Conservation (phyloP, 768 basidiomycete species). For the Tricholoma saponaceum region DNA sequence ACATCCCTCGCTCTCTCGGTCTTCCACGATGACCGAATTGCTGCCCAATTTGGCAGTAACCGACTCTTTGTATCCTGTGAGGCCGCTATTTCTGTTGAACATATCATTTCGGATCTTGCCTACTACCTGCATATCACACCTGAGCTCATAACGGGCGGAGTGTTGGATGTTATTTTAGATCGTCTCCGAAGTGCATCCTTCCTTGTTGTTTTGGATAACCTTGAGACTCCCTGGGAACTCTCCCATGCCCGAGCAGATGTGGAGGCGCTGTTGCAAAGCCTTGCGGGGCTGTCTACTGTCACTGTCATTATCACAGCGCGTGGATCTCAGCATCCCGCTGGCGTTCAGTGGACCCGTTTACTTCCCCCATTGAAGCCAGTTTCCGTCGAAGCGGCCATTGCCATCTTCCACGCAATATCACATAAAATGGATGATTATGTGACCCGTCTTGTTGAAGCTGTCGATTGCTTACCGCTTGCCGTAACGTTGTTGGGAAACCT, state of each 20-base stretch:
- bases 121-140: conserved; percentile 11
- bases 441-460: conserved; percentile 20
- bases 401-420: conserved; percentile 21
- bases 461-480: conserved; percentile 30
- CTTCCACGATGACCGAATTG: conserved; percentile 18
- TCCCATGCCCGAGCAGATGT: conserved; percentile 17
- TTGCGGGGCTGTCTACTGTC: conserved; percentile 14
- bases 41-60: conserved; percentile 10
- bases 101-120: conserved; percentile 19
- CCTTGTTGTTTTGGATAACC: conserved; percentile 3
- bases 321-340: conserved; percentile 24
- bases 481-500: conserved; percentile 28
- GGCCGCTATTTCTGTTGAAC: conserved; percentile 17
- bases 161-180: conserved; percentile 13
- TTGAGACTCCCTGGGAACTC: conserved; percentile 30
- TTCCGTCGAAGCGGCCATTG: conserved; percentile 12
- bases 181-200: conserved; percentile 9
- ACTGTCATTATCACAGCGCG: conserved; percentile 26
- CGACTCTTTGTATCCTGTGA: conserved; percentile 29
- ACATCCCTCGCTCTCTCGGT: conserved; percentile 25
- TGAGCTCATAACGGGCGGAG: conserved; percentile 8
- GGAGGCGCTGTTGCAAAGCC: conserved; percentile 20
- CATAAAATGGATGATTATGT: conserved; percentile 18
- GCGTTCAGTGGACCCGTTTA: conserved; percentile 19
- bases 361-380: conserved; percentile 20